A percentile compares a stretch with the other conserved stretches of the same genome.
phyloP scores from a whole-genome alignment of 352 stramenopile genomes.

The Phytophthora tubulina region DNA sequence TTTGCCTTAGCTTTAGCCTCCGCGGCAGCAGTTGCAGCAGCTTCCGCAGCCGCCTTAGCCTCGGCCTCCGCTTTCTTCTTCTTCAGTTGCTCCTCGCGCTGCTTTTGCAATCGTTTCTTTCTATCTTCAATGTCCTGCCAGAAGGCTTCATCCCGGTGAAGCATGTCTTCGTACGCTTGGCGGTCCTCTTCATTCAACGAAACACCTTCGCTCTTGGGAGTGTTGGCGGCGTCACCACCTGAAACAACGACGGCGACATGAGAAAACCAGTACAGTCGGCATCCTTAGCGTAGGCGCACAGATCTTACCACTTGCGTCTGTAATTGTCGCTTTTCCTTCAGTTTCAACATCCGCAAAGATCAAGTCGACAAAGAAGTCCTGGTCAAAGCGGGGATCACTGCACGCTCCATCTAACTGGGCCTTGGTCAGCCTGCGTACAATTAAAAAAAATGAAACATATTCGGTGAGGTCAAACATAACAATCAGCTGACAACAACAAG shows the following conservation, averaged over 20 bases:
- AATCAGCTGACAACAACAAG: not conserved
- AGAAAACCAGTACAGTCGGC: slow-evolving; percentile 1
- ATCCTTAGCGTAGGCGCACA: not conserved
- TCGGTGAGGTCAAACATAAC: not conserved
- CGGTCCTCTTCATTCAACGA: slow-evolving; percentile 82
- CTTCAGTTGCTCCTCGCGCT: slow-evolving; percentile 74
- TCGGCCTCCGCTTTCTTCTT: slow-evolving; percentile 75
- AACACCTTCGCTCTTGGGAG: slow-evolving; percentile 75
- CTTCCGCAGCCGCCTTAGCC: slow-evolving; percentile 48
- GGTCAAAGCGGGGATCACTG: slow-evolving; percentile 92
- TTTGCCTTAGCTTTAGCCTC: slow-evolving; percentile 52
- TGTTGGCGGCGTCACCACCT: slow-evolving; percentile 26
- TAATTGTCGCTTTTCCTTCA: slow-evolving; percentile 49
- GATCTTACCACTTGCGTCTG: slow-evolving; percentile 30
- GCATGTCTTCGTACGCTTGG: slow-evolving; percentile 90
- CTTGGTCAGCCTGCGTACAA: slow-evolving; percentile 91
- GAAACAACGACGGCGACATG: not conserved
- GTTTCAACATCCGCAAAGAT: slow-evolving; percentile 96
- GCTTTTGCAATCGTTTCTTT: slow-evolving; percentile 76
- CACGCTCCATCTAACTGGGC: slow-evolving; percentile 96
- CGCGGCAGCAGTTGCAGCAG: slow-evolving; percentile 45
- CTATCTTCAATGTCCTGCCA: slow-evolving; percentile 88
- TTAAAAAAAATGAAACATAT: not conserved
- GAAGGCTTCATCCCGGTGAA: slow-evolving; percentile 88
- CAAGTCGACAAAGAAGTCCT: slow-evolving; percentile 97